Evolutionary conservation across 352 stramenopile genomes (phyloP).

Genomic region (Pythium angustatum): DNA sequence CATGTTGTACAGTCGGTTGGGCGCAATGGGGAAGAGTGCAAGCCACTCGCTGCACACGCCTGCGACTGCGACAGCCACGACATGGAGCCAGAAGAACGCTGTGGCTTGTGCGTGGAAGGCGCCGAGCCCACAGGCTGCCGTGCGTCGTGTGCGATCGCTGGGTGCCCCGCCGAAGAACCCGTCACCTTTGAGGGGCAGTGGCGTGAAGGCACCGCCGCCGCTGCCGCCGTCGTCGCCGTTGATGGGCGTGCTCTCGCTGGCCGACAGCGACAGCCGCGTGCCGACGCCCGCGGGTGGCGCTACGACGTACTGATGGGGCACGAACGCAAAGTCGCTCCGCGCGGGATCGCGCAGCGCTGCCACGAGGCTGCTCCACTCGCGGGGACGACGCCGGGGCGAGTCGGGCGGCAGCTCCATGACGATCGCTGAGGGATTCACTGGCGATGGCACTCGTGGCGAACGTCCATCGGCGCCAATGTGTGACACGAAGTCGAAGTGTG

Average conservation of each 20-base stretch:
- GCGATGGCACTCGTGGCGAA: background rate
- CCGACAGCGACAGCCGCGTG: constrained; percentile 30
- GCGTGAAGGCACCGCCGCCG: constrained; percentile 12
- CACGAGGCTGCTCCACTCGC: constrained; percentile 63
- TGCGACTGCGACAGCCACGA: constrained; percentile 47
- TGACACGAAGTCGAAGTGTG: constrained; percentile 8
- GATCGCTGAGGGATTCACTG: constrained; percentile 1
- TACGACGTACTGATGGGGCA: constrained; percentile 78
- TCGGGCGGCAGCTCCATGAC: background rate
- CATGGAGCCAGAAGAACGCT: constrained; percentile 61
- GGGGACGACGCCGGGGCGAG: constrained; percentile 10
- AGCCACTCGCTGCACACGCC: constrained; percentile 57
- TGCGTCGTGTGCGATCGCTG: background rate
- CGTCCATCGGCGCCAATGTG: constrained; percentile 12
- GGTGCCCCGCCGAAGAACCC: background rate
- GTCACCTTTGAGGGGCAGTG: constrained; percentile 5
- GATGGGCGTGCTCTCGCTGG: constrained; percentile 70
- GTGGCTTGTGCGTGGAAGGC: constrained; percentile 34
- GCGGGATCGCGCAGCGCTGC: constrained; percentile 61
- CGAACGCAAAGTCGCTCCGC: constrained; percentile 80
- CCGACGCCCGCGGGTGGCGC: constrained; percentile 43
- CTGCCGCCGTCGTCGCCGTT: constrained; percentile 23
- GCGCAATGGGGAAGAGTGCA: constrained; percentile 69
- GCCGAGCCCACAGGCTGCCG: background rate
- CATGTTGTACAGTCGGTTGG: constrained; percentile 78